phyloP scores from a whole-genome alignment of 1,284 basidiomycete genomes.

The Tylopilus orsonianus region DNA sequence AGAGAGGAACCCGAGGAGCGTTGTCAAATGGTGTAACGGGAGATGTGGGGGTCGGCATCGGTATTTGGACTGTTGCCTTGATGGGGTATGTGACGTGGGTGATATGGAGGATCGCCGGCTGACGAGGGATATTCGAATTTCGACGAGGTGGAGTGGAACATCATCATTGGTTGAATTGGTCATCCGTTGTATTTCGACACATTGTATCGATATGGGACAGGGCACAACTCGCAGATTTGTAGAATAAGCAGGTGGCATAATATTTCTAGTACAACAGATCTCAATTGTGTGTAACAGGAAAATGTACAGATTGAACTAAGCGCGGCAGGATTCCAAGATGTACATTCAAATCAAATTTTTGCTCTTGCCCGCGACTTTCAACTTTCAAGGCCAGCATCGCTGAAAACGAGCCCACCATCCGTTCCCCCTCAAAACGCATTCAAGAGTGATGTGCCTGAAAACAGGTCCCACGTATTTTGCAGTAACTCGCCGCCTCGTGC shows the following conservation, averaged over 20 bases:
- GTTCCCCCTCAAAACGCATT: slow-evolving; percentile 5
- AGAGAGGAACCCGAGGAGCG: slow-evolving; percentile 2
- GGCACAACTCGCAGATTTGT: background rate
- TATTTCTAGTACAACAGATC: background rate
- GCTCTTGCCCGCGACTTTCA: too few relatives aligned
- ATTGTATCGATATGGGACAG: slow-evolving; percentile 3
- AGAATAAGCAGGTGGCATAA: background rate
- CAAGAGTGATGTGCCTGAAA: slow-evolving; percentile 17
- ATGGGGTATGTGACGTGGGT: slow-evolving; percentile 18
- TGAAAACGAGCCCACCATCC: background rate
- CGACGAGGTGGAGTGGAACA: background rate
- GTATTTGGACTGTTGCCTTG: slow-evolving; percentile 17
- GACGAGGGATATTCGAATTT: background rate
- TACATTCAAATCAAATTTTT: too few relatives aligned
- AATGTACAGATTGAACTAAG: too few relatives aligned
- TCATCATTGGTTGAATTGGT: background rate
- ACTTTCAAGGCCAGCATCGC: too few relatives aligned
- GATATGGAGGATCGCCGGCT: slow-evolving; percentile 18
- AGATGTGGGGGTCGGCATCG: slow-evolving; percentile 7
- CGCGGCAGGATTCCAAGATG: too few relatives aligned
- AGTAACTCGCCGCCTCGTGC: slow-evolving; percentile 21
- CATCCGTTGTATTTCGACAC: background rate
- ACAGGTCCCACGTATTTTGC: slow-evolving; percentile 24
- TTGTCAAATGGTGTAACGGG: slow-evolving; percentile 20
- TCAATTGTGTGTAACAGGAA: too few relatives aligned